Evolutionary conservation across 2,329 filamentous ascomycete genomes (phyloP).

Genomic region (Aspergillus sp.): DNA sequence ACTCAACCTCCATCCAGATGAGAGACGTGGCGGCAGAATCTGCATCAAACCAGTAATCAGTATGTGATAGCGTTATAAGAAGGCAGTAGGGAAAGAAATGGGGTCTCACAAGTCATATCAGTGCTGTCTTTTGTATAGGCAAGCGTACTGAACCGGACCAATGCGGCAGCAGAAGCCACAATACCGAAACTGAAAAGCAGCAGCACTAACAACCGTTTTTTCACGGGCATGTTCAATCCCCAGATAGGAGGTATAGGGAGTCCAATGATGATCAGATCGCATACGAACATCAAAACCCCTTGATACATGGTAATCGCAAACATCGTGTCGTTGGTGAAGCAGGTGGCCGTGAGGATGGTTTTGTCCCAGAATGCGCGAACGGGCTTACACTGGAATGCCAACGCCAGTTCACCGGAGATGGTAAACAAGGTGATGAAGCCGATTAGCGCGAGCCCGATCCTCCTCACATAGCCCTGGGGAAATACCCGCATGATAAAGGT

Average conservation of each 20-base stretch:
- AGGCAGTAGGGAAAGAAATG: no score
- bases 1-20: constrained; percentile 23
- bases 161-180: constrained; percentile 16
- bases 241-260: constrained; percentile 19
- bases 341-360: constrained; percentile 5
- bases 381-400: constrained; percentile 15
- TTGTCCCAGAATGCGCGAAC: constrained; percentile 13
- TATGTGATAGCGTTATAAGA: background rate
- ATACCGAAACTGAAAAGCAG: constrained; percentile 11
- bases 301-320: constrained; percentile 15
- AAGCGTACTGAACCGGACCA: constrained; percentile 19
- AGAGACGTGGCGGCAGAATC: constrained; percentile 15
- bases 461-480: constrained; percentile 8
- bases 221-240: constrained; percentile 20
- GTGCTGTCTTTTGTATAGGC: constrained; percentile 12
- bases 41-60: background rate
- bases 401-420: constrained; percentile 12
- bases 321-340: constrained; percentile 7
- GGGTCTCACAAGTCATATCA: constrained; percentile 18
- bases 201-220: constrained; percentile 5
- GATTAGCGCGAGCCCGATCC: constrained; percentile 8
- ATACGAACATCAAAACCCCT: constrained; percentile 18
- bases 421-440: constrained; percentile 13
- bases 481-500: constrained; percentile 20
- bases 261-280: constrained; percentile 17